phyloP scores from a whole-genome alignment of 306 rosid species.

The Gleditsia sinensis region DNA sequence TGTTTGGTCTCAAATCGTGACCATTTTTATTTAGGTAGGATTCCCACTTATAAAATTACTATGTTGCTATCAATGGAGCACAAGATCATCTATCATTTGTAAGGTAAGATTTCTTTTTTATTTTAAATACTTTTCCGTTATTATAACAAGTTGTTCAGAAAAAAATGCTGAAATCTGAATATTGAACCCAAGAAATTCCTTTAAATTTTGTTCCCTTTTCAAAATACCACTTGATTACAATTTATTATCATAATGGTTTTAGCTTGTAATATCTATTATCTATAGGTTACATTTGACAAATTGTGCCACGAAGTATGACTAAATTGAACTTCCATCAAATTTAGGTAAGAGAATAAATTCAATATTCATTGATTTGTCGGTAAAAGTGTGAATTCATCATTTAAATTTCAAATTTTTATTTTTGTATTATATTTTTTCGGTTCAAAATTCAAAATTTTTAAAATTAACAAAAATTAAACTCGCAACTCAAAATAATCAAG shows the following conservation, averaged over 20 bases:
- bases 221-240: neutral
- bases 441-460: too few relatives aligned
- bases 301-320: neutral
- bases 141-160: neutral
- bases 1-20: constrained; percentile 38
- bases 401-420: too few relatives aligned
- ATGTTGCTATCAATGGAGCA: constrained; percentile 19
- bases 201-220: neutral
- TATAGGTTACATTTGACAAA: neutral
- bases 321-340: neutral
- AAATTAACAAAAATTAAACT: too few relatives aligned
- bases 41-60: neutral
- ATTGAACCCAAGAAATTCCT: too few relatives aligned
- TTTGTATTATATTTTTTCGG: too few relatives aligned
- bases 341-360: neutral
- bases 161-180: too few relatives aligned
- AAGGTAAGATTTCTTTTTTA: neutral
- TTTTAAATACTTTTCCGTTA: neutral
- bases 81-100: neutral
- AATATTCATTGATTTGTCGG: neutral
- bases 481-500: too few relatives aligned
- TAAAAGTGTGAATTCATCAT: too few relatives aligned
- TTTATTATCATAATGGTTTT: neutral
- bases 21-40: constrained; percentile 34
- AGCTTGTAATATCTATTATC: neutral